Evolutionary conservation across 768 basidiomycete species (phyloP).

Genomic region (Macrocybe gigantea): DNA sequence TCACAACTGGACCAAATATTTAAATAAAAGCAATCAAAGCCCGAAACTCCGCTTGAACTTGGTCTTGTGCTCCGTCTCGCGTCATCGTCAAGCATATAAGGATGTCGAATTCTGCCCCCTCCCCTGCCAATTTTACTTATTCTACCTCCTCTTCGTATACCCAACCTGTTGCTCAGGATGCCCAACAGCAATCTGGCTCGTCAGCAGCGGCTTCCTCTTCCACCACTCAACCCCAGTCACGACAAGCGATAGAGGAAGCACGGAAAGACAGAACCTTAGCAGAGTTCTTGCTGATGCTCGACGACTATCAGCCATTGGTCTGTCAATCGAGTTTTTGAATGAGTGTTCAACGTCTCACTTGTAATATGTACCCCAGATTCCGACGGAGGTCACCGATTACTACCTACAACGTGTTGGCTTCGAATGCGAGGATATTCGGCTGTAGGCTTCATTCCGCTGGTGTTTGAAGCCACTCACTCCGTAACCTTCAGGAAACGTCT

Average conservation of each 20-base stretch:
- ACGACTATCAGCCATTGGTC: conserved; percentile 94
- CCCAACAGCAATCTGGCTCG: conserved; percentile 15
- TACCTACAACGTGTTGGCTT: conserved; percentile 95
- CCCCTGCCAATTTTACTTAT: conserved; percentile 21
- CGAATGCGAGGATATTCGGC: conserved; percentile 87
- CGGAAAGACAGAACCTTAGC: conserved; percentile 87
- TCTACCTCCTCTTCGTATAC: conserved; percentile 21
- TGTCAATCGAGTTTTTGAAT: conserved; percentile 13
- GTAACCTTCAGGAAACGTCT: conserved; percentile 71
- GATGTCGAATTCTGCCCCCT: conserved; percentile 27
- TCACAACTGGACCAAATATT: conserved; percentile 9
- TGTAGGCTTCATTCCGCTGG: conserved; percentile 46
- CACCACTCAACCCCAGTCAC: conserved; percentile 31
- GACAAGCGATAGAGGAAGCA: conserved; percentile 74
- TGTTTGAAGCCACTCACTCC: not conserved
- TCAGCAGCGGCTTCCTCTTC: conserved; percentile 22
- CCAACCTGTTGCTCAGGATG: conserved; percentile 16
- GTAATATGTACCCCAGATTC: conserved; percentile 52
- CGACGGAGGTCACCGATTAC: conserved; percentile 96
- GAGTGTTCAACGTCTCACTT: not conserved
- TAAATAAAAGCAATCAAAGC: conserved; percentile 14
- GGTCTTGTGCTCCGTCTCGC: conserved; percentile 1
- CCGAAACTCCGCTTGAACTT: conserved; percentile 18
- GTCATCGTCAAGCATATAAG: not conserved
- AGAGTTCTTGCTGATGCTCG: conserved; percentile 93